Conservation (phyloP, 1,284 basidiomycete genomes). For the Trametes versicolor region DNA sequence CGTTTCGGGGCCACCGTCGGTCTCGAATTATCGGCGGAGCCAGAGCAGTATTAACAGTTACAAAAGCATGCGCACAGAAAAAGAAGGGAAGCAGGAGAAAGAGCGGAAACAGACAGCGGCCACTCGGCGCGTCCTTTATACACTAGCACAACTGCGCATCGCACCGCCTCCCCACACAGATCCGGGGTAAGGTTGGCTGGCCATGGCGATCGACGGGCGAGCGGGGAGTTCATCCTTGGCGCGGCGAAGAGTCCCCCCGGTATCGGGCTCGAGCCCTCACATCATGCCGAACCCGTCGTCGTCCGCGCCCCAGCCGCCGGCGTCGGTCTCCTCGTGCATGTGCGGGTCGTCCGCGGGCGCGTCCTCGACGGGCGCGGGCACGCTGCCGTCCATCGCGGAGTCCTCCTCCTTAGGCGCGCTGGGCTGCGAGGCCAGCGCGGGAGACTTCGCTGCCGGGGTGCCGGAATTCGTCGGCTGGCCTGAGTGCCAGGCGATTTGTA, state of each 20-base stretch:
- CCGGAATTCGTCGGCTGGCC: conserved; percentile 43
- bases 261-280: conserved; percentile 39
- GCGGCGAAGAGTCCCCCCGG: neutral
- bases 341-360: conserved; percentile 28
- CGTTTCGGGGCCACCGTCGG: conserved; percentile 13
- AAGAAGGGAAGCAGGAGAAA: neutral
- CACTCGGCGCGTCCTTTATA: conserved; percentile 12
- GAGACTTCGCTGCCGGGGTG: conserved; percentile 31
- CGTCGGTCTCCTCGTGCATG: conserved; percentile 60
- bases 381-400: conserved; percentile 19
- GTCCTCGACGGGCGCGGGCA: conserved; percentile 19
- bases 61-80: conserved; percentile 10
- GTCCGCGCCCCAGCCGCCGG: conserved; percentile 71
- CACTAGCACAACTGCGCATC: conserved; percentile 5
- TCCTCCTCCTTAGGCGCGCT: conserved; percentile 28
- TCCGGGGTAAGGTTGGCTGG: neutral
- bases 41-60: conserved; percentile 15
- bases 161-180: neutral
- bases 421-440: conserved; percentile 25
- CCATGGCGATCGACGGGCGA: neutral
- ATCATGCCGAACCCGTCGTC: conserved; percentile 75
- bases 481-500: conserved; percentile 74
- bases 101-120: neutral
- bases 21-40: conserved; percentile 20
- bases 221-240: neutral